phyloP scores from a whole-genome alignment of 805 yeast species.

The Hanseniaspora meyeri region DNA sequence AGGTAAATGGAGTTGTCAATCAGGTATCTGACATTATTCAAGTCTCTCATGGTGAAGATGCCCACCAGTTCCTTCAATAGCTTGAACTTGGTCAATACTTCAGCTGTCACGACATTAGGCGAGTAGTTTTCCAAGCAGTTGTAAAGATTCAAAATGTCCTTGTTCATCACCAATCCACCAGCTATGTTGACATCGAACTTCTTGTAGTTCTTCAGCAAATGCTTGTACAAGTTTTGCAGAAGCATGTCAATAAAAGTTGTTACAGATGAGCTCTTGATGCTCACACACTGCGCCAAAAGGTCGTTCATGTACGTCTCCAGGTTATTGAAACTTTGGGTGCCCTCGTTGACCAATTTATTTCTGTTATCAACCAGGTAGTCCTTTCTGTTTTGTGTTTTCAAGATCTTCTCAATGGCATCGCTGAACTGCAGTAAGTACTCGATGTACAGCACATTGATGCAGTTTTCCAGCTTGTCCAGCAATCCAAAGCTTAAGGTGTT shows the following conservation, averaged over 20 bases:
- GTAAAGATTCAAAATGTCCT: slow-evolving; percentile 71
- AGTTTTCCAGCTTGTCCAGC: slow-evolving; percentile 1
- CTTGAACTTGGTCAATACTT: slow-evolving; percentile 1
- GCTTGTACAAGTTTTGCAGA: slow-evolving; percentile 46
- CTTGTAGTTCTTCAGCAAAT: slow-evolving; percentile 58
- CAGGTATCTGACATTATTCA: slow-evolving; percentile 11
- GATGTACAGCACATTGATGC: neutral
- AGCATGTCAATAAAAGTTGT: slow-evolving; percentile 38
- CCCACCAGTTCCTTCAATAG: slow-evolving; percentile 9
- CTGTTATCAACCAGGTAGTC: neutral
- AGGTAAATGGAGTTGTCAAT: slow-evolving; percentile 9
- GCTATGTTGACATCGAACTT: slow-evolving; percentile 63
- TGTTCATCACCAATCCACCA: slow-evolving; percentile 74
- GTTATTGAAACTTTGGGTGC: neutral
- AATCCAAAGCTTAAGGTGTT: neutral
- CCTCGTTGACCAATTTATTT: neutral
- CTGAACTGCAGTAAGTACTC: slow-evolving; percentile 1
- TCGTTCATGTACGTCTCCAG: slow-evolving; percentile 39
- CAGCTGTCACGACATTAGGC: neutral
- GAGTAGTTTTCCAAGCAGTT: slow-evolving; percentile 37
- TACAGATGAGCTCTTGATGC: neutral
- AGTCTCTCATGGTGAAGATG: slow-evolving; percentile 9
- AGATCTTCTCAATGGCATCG: neutral
- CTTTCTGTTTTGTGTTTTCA: slow-evolving; percentile 9
- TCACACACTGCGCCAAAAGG: slow-evolving; percentile 25